Base-by-base conservation (phyloP, 169 alveolate genomes). In the Plasmodium fragile region DNA sequence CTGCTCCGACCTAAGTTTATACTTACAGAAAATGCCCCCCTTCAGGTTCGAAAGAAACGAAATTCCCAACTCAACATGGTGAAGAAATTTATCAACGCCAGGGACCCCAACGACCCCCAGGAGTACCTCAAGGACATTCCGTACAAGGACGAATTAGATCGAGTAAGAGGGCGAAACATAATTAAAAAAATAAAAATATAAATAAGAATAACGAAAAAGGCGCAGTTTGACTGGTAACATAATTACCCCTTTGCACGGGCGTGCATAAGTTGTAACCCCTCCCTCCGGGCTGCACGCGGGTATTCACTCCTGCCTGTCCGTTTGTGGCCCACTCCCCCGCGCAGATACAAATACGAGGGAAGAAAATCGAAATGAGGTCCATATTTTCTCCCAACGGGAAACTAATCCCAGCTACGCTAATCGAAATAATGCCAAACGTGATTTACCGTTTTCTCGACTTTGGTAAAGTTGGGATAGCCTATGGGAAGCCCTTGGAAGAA, bases 401-500 rank as follows among this genome's bases (percentile, higher is more conserved):
- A 7, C 55, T 80, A 80, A 90, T 90, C n/a, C 94, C 94, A 3
- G 90, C 92, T 22, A 90, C 94, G 16, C 53, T 90, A 81, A 90
- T 90, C 22, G 91, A 90, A 90, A 90, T 90, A 79, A 90, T 90
- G 92, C 94, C 94, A 32, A 90, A 90, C 41, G 65, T 90, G 28
- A 90, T 90, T 34, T 90, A 90, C 41, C 22, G 94, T 7, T 90
- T 90, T 90, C 49, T 90, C 16, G 94, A 90, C 65, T 80, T 90
- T 59, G 94, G 94, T 8, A 90, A 90, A 90, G 94, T 80, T 0
- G 90, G 84, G 11, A 77, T 90, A 43, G 94, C 94, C n/a, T 90
- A 90, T 90, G 98, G 98, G 16, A 96, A 94, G 75, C 98, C 97
- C 18, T 25, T 94, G 13, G 95, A 96, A 95, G 96, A 94, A 71